Conservation (phyloP, 78 protist genomes). For the Tieghemostelium lacteum region DNA sequence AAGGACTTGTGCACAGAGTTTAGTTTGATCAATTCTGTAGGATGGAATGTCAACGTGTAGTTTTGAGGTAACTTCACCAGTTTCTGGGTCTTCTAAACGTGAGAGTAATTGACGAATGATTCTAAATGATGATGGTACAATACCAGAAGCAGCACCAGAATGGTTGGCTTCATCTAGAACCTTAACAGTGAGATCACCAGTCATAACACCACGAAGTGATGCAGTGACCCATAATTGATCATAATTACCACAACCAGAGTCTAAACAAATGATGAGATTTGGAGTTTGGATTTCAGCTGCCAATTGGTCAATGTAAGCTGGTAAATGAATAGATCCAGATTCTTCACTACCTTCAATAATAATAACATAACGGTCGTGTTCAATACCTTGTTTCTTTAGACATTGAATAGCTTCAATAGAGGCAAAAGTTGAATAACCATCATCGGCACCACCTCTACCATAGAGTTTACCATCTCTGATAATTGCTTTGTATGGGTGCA, state of each 20-base stretch:
- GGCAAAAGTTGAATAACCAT: slow-evolving; percentile 92
- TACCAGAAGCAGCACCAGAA: slow-evolving; percentile 89
- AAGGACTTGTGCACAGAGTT: slow-evolving; percentile 70
- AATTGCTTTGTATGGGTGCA: slow-evolving; percentile 89
- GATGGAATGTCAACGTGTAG: slow-evolving; percentile 86
- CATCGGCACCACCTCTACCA: slow-evolving; percentile 96
- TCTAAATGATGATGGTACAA: slow-evolving; percentile 91
- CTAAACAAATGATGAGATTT: slow-evolving; percentile 90
- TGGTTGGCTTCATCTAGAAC: slow-evolving; percentile 89
- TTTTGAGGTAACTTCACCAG: slow-evolving; percentile 84
- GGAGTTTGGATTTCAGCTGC: slow-evolving; percentile 53
- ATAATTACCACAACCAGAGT: slow-evolving; percentile 89
- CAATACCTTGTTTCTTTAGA: slow-evolving; percentile 45
- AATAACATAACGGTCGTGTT: slow-evolving; percentile 87
- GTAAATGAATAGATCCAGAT: slow-evolving; percentile 85
- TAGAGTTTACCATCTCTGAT: slow-evolving; percentile 76
- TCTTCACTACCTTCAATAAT: slow-evolving; percentile 93
- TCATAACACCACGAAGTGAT: slow-evolving; percentile 78
- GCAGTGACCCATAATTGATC: slow-evolving; percentile 86
- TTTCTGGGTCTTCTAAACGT: slow-evolving; percentile 86
- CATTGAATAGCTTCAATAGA: slow-evolving; percentile 81
- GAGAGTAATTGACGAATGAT: slow-evolving; percentile 72
- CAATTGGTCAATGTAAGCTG: slow-evolving; percentile 73
- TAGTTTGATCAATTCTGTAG: slow-evolving; percentile 76
- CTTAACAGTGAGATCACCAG: slow-evolving; percentile 76